Evolutionary conservation across 2,329 filamentous ascomycete species (phyloP), one percentile per base, ranked within the genome.

Genomic region (Eurotiales sp.): DNA sequence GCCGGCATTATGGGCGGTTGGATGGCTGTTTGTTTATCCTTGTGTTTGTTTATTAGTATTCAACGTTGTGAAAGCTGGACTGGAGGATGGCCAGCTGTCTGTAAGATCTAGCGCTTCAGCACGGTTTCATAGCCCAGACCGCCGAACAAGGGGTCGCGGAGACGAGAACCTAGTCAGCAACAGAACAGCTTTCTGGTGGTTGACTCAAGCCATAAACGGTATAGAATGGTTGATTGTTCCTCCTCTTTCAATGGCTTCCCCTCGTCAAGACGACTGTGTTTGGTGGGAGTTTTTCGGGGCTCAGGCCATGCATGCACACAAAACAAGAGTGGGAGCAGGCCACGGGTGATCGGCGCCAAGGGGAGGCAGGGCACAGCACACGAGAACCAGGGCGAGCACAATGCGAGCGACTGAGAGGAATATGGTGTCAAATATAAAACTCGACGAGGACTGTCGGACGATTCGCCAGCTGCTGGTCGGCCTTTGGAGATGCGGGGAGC

Each of bases 1-100:
- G 70, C 65, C 67, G 69, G 66, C 70, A 73, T 73, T 52, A 63
- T 64, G 64, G 58, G 34, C 48, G 46, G 25, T 11, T 43, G 32
- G 34, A 46, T n/a, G 27, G 34, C 11, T 15, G 15, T 44, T 37
- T 15, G 39, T 15, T 19, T 22, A 23, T 21, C 23, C 45, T n/a
- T 21, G 5, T 22, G 19, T 4, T 4, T 11, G 10, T 42, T 39
- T 21, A 21, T 14, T 12, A 40, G 29, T 43, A 46, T 8, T 21
- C 25, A n/a, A 14, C 22, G 40, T 2, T 19, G 21, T 25, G 14
- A 7, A 29, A 40, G 21, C 12, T 8, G n/a, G n/a, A n/a, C n/a
- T n/a, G n/a, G n/a, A 17, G 27, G 8, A 39, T 17, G 39, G n/a
- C 8, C 36, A 22, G 25, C 29, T 54, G 37, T 36, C 30, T 29